A percentile compares a stretch with the other conserved stretches of the same genome.
Evolutionary conservation across 495 filamentous ascomycete species (phyloP).

Genomic region (Trichoderma asperelloides): DNA sequence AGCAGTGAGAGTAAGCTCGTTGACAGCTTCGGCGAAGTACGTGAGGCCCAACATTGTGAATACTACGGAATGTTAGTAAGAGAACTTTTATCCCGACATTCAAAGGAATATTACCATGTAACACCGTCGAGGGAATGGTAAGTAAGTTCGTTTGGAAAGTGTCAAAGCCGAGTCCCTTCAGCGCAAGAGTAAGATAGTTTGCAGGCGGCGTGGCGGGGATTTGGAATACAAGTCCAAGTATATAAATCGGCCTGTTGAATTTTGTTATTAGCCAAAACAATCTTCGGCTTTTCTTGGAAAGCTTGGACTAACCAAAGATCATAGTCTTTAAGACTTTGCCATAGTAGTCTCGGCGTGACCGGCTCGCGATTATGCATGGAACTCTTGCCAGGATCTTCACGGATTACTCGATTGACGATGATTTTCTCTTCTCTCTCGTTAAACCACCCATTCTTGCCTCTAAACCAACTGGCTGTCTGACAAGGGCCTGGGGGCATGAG

Average conservation of each 20-base stretch:
- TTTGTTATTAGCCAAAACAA: background rate
- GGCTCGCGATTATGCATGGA: slow-evolving; percentile 52
- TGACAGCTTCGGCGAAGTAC: slow-evolving; percentile 44
- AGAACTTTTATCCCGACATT: background rate
- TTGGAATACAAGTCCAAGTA: slow-evolving; percentile 42
- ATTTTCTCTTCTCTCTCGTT: slow-evolving; percentile 48
- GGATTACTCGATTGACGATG: slow-evolving; percentile 52
- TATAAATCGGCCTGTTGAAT: slow-evolving; percentile 47
- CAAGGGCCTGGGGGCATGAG: slow-evolving; percentile 43
- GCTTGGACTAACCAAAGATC: slow-evolving; percentile 21
- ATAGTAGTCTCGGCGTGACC: slow-evolving; percentile 37
- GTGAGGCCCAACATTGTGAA: slow-evolving; percentile 40
- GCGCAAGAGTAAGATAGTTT: slow-evolving; percentile 41
- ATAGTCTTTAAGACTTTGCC: slow-evolving; percentile 42
- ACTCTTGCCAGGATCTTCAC: slow-evolving; percentile 58
- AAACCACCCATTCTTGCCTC: slow-evolving; percentile 54
- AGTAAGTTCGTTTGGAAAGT: slow-evolving; percentile 47
- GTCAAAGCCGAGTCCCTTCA: slow-evolving; percentile 42
- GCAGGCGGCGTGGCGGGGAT: slow-evolving; percentile 39
- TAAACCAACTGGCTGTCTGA: slow-evolving; percentile 46
- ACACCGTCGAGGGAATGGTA: slow-evolving; percentile 39
- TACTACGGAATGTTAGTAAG: slow-evolving; percentile 18
- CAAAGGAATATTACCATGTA: slow-evolving; percentile 12
- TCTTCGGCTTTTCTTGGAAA: background rate
- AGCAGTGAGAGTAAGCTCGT: slow-evolving; percentile 45